Conservation (phyloP, 129 eudicot genomes). For the Helianthus annuus region HanXRQr2.0-SUNRISE NC_035434.2:151860737-151861236, state of each 20-base stretch:
- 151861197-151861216: constrained; percentile 44
- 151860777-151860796: no score
- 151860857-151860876: no score
- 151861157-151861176: constrained; percentile 39
- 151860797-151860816: no score
- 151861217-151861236: constrained; percentile 31
- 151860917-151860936: neutral
- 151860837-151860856: no score
- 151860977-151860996: no score
- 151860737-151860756: no score
- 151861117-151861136: constrained; percentile 46
- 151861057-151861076: constrained; percentile 20
- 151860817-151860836: no score
- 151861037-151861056: constrained; percentile 26
- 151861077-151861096: constrained; percentile 25
- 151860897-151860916: no score
- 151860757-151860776: no score
- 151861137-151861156: constrained; percentile 17
- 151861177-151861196: constrained; percentile 33
- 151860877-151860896: no score
- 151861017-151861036: constrained; percentile 1
- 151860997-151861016: constrained; percentile 24
- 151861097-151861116: constrained; percentile 10
- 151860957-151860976: constrained; percentile 12
- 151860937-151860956: constrained; percentile 28